Base-by-base conservation (phyloP, 177 flowering plant species). In the Vitis hybrid region DNA sequence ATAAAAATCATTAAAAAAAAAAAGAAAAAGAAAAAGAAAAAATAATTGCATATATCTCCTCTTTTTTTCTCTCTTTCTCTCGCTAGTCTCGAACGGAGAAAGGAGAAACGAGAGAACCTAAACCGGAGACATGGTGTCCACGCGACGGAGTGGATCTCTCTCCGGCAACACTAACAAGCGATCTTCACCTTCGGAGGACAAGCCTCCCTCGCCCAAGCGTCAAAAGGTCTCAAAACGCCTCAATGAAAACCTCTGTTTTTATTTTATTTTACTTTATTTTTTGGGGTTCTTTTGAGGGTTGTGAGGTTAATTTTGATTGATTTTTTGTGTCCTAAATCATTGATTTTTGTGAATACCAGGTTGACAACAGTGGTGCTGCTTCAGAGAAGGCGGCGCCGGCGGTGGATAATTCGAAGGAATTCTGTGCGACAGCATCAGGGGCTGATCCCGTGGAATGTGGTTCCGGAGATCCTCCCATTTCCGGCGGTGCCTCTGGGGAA, bases 61-160 rank as follows among this genome's bases (percentile, higher is more conserved):
- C 2, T 62, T 22, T 53, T 16, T 22, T 49, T 11, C 53, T 55
- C 45, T 55, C 53, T 61, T 59, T 61, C 57, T 29, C 51, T 55
- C 29, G n/a, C 22, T 12, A 20, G 60, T 45, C 26, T 45, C 62
- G 39, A 70, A 62, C 62, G 39, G 48, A 71, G 31, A 64, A 69
- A 51, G 22, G 19, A 65, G 22, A n/a, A 56, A 48, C 64, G 31
- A 20, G 2, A 9, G 14, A 50, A 58, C 48, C 10, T 59, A 29
- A 15, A 33, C 51, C 69, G 66, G 61, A 80, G 86, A 69, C 79
- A 91, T 92, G 98, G 97, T 90, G 63, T 87, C 97, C 29, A 90
- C 97, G 65, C 84, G 96, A 75, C 84, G 97, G 48, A 91, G 91
- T 79, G 98, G 97, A 91, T 91, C 95, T 78, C 81, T 84, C 50